Conservation (phyloP, 2,329 filamentous ascomycete genomes). For the Chrysosporium keratinophilum region DNA sequence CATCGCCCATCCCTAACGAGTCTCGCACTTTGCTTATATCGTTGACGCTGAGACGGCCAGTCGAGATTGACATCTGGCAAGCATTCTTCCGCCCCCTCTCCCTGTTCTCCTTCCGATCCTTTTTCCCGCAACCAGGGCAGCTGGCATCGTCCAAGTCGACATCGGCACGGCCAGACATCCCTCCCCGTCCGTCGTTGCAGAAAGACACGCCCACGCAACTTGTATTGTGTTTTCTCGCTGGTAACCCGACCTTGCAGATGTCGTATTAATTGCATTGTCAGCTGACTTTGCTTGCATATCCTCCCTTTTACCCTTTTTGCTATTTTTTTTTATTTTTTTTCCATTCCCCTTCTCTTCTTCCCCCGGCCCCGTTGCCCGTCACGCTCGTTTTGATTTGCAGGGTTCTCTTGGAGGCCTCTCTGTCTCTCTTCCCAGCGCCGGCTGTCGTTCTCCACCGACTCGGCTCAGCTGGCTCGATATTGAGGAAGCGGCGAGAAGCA, state of each 20-base stretch:
- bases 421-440: conserved; percentile 8
- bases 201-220: not conserved
- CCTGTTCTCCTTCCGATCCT: not conserved
- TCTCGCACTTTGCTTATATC: conserved; percentile 6
- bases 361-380: conserved; percentile 1
- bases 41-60: not conserved
- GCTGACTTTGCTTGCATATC: conserved; percentile 13
- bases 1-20: not conserved
- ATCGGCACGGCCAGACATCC: not conserved
- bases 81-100: conserved; percentile 2
- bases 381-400: conserved; percentile 10
- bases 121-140: not conserved
- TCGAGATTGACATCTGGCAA: conserved; percentile 10
- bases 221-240: conserved; percentile 8
- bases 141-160: not conserved
- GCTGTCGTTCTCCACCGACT: conserved; percentile 12
- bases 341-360: not conserved
- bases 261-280: conserved; percentile 13
- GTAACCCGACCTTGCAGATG: conserved; percentile 11
- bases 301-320: not conserved
- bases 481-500: conserved; percentile 5
- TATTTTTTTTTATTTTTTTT: not conserved
- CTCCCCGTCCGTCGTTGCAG: not conserved
- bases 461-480: not conserved
- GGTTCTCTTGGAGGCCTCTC: conserved; percentile 7